Evolutionary conservation across 1,284 basidiomycete genomes (phyloP), one percentile per base, ranked within the genome.

Genomic region (Tilletiopsis washingtonensis): DNA sequence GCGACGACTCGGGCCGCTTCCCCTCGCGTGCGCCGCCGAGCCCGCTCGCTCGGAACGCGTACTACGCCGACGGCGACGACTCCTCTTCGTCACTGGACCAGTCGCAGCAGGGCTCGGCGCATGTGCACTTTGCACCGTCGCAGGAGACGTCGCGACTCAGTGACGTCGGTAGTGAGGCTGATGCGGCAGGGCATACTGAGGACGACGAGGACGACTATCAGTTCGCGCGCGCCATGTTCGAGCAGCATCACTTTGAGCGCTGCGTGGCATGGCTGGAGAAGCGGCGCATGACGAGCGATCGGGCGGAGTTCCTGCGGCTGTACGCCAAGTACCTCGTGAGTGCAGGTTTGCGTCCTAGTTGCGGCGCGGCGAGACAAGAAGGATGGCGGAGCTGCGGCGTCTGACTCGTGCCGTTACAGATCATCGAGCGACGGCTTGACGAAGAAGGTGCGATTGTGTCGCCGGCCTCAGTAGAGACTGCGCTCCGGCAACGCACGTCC

Each of bases 321-420:
- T 97, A 97, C 70, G 81, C 86, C 51, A 81, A 82, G 54, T 97
- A 85, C 72, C 77, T 97, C 71, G 91, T 91, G 71, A 78, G 85
- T 56, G 14, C 29, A 12, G 14, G 5, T 5, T 12, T n/a, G 38
- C 14, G 24, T 29, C 6, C 21, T 19, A 3, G 29, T 23, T 7
- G 21, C 11, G 15, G 27, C 21, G 21, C 38, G 42, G 23, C 23
- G 48, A 54, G 25, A 49, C 62, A 2, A 59, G 49, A 21, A 53
- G 59, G n/a, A 54, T 56, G 15, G 41, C 61, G n/a, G 60, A 56
- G 1, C 54, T 54, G 12, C 57, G n/a, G n/a, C n/a, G n/a, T n/a
- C n/a, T n/a, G n/a, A n/a, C n/a, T n/a, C n/a, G n/a, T n/a, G n/a
- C n/a, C n/a, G n/a, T n/a, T n/a, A n/a, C n/a, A n/a, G n/a, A n/a